These are phyloP conservation scores for Cytospora leucostoma DNA, from an alignment of 2,329 filamentous ascomycete species.

Conservation along the genomic window DNA sequence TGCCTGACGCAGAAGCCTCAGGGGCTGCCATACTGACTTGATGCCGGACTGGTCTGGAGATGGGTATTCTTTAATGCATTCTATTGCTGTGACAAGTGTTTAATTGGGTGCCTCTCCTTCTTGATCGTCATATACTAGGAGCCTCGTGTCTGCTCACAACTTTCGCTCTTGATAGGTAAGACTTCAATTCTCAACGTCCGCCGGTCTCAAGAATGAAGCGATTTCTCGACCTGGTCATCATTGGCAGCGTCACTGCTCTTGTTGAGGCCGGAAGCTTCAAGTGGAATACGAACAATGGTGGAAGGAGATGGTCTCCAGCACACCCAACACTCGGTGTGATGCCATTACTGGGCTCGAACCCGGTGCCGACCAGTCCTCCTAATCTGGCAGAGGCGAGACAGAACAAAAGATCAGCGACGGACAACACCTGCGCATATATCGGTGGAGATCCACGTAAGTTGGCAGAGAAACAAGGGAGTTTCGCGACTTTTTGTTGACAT, in stretches of 20 bases:
- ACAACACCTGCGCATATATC: slow-evolving; percentile 39
- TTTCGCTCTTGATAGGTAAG: not conserved
- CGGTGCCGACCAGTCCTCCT: slow-evolving; percentile 22
- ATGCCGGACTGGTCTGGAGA: not conserved
- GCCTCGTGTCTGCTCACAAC: not conserved
- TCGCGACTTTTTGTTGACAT: slow-evolving; percentile 6
- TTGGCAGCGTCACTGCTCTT: slow-evolving; percentile 9
- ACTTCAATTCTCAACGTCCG: not conserved
- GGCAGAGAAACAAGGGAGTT: too few relatives aligned
- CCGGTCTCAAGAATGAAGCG: slow-evolving; percentile 9
- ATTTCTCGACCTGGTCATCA: slow-evolving; percentile 9
- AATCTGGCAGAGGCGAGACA: not conserved
- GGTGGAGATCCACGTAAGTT: slow-evolving; percentile 33
- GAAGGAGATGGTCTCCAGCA: slow-evolving; percentile 17
- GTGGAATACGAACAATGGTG: slow-evolving; percentile 14
- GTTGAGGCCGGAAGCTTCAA: slow-evolving; percentile 21
- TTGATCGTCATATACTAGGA: not conserved
- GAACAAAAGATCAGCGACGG: slow-evolving; percentile 31
- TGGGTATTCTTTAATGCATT: not conserved
- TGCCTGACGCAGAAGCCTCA: not conserved
- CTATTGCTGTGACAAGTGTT: not conserved
- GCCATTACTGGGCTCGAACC: slow-evolving; percentile 19
- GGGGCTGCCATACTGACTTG: not conserved
- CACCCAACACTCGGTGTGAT: slow-evolving; percentile 17
- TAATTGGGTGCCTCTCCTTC: not conserved